Evolutionary conservation across 148 eudicot species (phyloP), one percentile per base, ranked within the genome.

Genomic region (Silene conica): DNA sequence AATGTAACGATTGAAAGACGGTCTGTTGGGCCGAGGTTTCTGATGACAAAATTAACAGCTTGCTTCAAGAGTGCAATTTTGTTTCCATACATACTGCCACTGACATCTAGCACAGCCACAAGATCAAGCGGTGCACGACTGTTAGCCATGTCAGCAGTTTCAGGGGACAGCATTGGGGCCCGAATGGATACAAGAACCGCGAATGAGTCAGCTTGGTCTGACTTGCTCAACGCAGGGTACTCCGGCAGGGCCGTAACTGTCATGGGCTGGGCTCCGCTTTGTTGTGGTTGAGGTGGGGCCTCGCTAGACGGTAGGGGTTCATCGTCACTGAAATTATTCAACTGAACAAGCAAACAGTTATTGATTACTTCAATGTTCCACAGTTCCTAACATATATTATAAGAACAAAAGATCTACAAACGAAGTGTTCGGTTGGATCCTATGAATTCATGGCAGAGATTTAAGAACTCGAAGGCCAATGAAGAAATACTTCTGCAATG

Each of bases 41-140:
- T 74, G 3, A 77, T 72, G 9, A 85, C 75, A 72, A 85, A 85
- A 23, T 60, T 31, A 52, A 84, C 63, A 5, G 87, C 87, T 59
- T 80, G 65, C 78, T 84, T 81, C 5, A 81, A 46, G 28, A 84
- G 73, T 4, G 60, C 69, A 11, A 84, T 74, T 76, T 84, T 84
- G 8, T 78, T 52, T 6, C 87, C 87, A 1, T 41, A 19, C 87
- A 84, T 84, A 63, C 84, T 81, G 10, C 82, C 84, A 76, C 87
- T 85, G 25, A 85, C 79, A 65, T 85, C 87, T 1, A 85, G 81
- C 63, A 85, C 81, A 0, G 85, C 83, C 22, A 85, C 81, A 20
- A 85, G 81, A 56, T 85, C 87, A 5, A 85, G 75, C 10, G 85
- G 79, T 0, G 85, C 84, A 4, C 83, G 81, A 5, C 70, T 28